Base-by-base conservation (phyloP, 352 stramenopile species). In the Phytopythium mirpurense region DNA sequence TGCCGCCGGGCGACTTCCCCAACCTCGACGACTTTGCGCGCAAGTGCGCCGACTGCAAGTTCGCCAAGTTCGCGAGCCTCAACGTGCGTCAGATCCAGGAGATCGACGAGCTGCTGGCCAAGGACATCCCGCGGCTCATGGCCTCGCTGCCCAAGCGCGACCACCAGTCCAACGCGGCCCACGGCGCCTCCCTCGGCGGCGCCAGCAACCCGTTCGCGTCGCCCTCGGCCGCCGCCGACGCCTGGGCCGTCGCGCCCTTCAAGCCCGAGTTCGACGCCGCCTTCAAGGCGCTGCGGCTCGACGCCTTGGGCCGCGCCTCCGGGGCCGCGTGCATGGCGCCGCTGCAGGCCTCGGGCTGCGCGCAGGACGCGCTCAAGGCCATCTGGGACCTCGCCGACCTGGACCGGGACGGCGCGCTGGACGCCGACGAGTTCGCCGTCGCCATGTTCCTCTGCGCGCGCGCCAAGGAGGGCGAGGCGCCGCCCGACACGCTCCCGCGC, bases 61-160 rank as follows among this genome's bases (percentile, higher is more conserved):
- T 98, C 36, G 65, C 79, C 34, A 96, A 93, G 43, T 98, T 98
- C 60, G 76, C 74, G 11, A 93, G 91, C 12, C 67, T 98, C 9
- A 96, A 98, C 68, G 86, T 97, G 54, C 96, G 93, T 34, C 81
- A 97, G 54, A 93, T 99, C 35, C 88, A 97, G 36, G 95, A 98
- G 59, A 98, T 99, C 70, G 96, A 99, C 63, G 96, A 98, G 15
- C 76, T 99, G n/a, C 96, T 99, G 26, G 91, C 90, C 18, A 86
- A 94, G 31, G 96, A 99, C 56, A 99, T 99, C 53, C 96, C 96
- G 27, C 89, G 95, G 48, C 77, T 98, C 54, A 91, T 95, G 82
- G 64, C 88, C 18, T 59, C 76, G 48, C 47, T 90, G 50, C 83
- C 82, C 5, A 90, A 89, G 54, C 70, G 72, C 26, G 65, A 71